Base-by-base conservation (phyloP, 2,329 filamentous ascomycete genomes). In the Escovopsis weberi region DNA sequence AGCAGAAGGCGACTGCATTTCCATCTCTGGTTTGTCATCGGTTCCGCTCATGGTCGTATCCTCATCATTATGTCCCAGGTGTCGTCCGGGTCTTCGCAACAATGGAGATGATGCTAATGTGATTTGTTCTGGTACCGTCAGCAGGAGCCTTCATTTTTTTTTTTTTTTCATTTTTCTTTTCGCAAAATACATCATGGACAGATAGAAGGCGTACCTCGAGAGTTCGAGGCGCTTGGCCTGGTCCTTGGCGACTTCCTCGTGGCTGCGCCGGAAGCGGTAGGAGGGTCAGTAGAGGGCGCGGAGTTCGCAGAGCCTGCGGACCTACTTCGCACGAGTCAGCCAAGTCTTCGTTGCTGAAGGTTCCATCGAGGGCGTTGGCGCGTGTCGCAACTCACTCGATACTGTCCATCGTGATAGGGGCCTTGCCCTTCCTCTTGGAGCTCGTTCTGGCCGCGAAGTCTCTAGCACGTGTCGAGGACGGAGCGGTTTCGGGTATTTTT, bases 21-120 rank as follows among this genome's bases (percentile, higher is more conserved):
- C 66, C 0, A 69, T 66, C 19, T 63, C 55, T 32, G 63, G 62
- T 32, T 66, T 67, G 45, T 75, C 78, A 45, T 81, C 78, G 30
- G 72, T 76, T 46, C 83, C 80, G 39, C 77, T 78, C 79, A 88
- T 87, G 30, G 71, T 63, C 40, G 76, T 75, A 58, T 87, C 82
- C 50, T 80, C 68, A 45, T 82, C 76, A 39, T 60, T 50, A 61
- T 72, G 56, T 57, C 58, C 62, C 53, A 62, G 55, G 52, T 70
- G 63, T 61, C 78, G 66, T 67, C 82, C 69, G 51, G 73, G 66
- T 48, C 65, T 63, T 40, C 69, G 63, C 37, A 59, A 59, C 18
- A 67, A 64, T 18, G 67, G 57, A 30, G 60, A 56, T 12, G 64
- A 47, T 37, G 54, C 53, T 39, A 61, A 43, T 47, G 56, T 45